Evolutionary conservation across 106 monocot genomes (phyloP).

Genomic region (Allium cepa): DNA sequence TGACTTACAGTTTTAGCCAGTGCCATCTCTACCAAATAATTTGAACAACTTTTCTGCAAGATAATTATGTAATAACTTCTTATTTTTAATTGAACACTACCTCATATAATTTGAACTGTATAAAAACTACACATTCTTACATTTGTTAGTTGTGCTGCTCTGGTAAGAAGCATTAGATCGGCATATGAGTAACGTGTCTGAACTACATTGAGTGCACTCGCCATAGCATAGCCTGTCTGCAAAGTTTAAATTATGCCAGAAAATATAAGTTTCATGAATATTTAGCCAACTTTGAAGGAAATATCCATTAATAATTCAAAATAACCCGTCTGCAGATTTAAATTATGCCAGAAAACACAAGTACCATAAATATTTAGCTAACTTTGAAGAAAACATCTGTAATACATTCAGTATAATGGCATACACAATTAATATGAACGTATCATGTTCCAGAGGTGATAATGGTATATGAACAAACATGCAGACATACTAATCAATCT

Average conservation of each 20-base stretch:
- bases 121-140: constrained; percentile 19
- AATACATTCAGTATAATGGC: too few species aligned
- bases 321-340: constrained; percentile 46
- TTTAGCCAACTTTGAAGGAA: too few species aligned
- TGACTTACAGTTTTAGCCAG: constrained; percentile 5
- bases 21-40: constrained; percentile 11
- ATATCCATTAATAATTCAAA: too few species aligned
- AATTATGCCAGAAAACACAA: too few species aligned
- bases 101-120: too few species aligned
- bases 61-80: neutral
- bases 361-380: too few species aligned
- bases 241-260: constrained; percentile 10
- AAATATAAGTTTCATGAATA: neutral
- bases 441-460: too few species aligned
- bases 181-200: constrained; percentile 87
- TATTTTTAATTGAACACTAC: neutral
- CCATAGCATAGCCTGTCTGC: constrained; percentile 83
- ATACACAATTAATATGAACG: too few species aligned
- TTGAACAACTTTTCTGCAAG: constrained; percentile 5
- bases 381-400: too few species aligned
- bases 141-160: constrained; percentile 59
- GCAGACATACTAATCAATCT: too few species aligned
- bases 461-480: too few species aligned
- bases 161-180: constrained; percentile 73
- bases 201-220: constrained; percentile 72